Evolutionary conservation across 78 protist species (phyloP), one percentile per base, ranked within the genome.

Genomic region (Capsaspora owczarzaki): DNA sequence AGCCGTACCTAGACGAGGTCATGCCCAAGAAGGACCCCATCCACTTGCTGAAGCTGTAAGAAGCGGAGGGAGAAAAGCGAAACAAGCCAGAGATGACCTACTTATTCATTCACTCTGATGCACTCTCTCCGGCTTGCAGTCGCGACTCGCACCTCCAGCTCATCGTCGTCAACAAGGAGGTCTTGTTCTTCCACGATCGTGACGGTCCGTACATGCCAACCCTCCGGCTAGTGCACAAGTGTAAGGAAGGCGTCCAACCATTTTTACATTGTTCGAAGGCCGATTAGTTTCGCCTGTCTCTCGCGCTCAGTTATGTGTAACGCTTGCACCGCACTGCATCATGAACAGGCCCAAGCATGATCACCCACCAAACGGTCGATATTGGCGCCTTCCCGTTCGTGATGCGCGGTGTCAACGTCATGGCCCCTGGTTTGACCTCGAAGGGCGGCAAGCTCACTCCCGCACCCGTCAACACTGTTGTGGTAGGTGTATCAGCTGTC

Each of bases 361-460:
- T 91, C 49, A 61, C 89, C 16, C 56, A 49, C 40, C 19, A 81
- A 23, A 89, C 83, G 61, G 89, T 91, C 29, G 94, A 86, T 47
- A 44, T 33, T 20, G 92, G 90, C 29, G 95, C 91, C 23, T 84
- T 90, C 70, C 41, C 49, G 70, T 85, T 85, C 33, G 85, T 87
- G 8, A 31, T 92, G 10, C 8, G 86, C 8, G 95, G 95, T 0
- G 92, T 93, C 19, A 61, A 89, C 53, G 69, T 92, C 43, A 92
- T 92, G 95, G 82, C 89, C 84, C 95, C 86, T 0, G 95, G 95
- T 2, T 74, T 92, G 63, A 92, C 93, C 31, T 82, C 90, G 27
- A 43, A 81, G 29, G 95, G 95, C 20, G 95, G 89, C 2, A 12
- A 19, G 0, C 16, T 91, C 53, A 68, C 3, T 22, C 85, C 79